Evolutionary conservation across 2,329 filamentous ascomycete species (phyloP).

Genomic region (Sphaceloma murrayae): DNA sequence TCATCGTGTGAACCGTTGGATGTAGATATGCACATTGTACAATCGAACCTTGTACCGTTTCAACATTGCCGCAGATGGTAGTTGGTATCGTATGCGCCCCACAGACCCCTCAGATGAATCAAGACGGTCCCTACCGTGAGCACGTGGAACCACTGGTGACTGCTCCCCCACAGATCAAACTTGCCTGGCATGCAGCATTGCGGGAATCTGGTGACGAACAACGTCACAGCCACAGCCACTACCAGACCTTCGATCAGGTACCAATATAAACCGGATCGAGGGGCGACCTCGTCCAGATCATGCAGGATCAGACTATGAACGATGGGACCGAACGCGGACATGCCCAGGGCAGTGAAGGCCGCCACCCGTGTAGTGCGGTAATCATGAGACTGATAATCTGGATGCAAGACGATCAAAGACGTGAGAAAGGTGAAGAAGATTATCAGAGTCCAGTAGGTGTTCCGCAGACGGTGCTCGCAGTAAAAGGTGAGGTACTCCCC

Average conservation of each 20-base stretch:
- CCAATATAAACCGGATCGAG: neutral
- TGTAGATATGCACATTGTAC: no score
- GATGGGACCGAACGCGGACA: conserved; percentile 7
- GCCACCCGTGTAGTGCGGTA: neutral
- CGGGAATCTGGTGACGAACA: conserved; percentile 9
- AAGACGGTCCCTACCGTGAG: conserved; percentile 49
- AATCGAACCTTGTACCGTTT: no score
- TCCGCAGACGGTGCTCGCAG: conserved; percentile 24
- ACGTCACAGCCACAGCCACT: neutral
- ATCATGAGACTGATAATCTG: neutral
- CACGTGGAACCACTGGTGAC: conserved; percentile 89
- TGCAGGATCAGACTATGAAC: neutral
- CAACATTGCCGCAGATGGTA: neutral
- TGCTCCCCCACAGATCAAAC: conserved; percentile 82
- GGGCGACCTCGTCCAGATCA: neutral
- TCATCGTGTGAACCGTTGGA: no score
- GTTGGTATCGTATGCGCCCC: neutral
- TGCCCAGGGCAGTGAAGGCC: neutral
- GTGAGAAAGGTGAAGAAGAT: conserved; percentile 2
- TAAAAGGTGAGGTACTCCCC: conserved; percentile 24
- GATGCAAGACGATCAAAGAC: neutral
- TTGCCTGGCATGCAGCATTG: conserved; percentile 44
- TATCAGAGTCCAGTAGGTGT: conserved; percentile 24
- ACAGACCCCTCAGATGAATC: neutral
- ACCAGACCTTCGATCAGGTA: neutral